These are phyloP conservation scores for Nakazawaea wyomingensis DNA, from an alignment of 805 yeast species.

Conservation along the genomic window DNA sequence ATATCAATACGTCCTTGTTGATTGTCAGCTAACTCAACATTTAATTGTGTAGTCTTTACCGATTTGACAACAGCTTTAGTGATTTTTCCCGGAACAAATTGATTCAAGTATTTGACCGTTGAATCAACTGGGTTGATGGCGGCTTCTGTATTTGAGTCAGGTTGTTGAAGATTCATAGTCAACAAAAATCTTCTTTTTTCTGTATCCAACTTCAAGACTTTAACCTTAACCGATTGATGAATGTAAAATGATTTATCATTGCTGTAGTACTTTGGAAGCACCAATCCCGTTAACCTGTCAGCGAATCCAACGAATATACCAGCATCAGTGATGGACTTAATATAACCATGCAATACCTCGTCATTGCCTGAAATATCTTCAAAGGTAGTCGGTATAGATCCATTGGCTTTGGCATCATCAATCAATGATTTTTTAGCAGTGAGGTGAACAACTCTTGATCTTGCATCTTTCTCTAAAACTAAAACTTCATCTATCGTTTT, in stretches of 20 bases:
- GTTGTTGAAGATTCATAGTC: slow-evolving; percentile 41
- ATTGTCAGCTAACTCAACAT: slow-evolving; percentile 71
- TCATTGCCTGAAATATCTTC: slow-evolving; percentile 50
- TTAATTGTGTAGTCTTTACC: slow-evolving; percentile 68
- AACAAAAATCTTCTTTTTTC: slow-evolving; percentile 67
- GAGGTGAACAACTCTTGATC: slow-evolving; percentile 55
- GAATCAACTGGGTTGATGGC: slow-evolving; percentile 59
- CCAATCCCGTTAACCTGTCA: slow-evolving; percentile 75
- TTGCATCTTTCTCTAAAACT: slow-evolving; percentile 60
- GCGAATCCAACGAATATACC: slow-evolving; percentile 86
- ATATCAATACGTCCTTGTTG: slow-evolving; percentile 76
- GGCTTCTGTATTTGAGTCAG: slow-evolving; percentile 20
- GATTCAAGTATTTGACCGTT: slow-evolving; percentile 40
- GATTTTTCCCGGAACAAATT: slow-evolving; percentile 52
- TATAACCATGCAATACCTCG: slow-evolving; percentile 59
- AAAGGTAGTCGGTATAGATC: slow-evolving; percentile 51
- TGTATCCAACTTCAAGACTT: slow-evolving; percentile 62
- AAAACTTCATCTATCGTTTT: slow-evolving; percentile 53
- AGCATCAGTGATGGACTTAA: slow-evolving; percentile 68
- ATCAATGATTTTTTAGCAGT: slow-evolving; percentile 65
- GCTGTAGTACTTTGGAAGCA: slow-evolving; percentile 64
- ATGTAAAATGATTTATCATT: slow-evolving; percentile 45
- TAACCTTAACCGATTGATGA: slow-evolving; percentile 68
- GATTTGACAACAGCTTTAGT: slow-evolving; percentile 58
- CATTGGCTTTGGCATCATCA: slow-evolving; percentile 48